Conservation (phyloP, 441 rosid species). For the Flueggea neowawraea region DNA sequence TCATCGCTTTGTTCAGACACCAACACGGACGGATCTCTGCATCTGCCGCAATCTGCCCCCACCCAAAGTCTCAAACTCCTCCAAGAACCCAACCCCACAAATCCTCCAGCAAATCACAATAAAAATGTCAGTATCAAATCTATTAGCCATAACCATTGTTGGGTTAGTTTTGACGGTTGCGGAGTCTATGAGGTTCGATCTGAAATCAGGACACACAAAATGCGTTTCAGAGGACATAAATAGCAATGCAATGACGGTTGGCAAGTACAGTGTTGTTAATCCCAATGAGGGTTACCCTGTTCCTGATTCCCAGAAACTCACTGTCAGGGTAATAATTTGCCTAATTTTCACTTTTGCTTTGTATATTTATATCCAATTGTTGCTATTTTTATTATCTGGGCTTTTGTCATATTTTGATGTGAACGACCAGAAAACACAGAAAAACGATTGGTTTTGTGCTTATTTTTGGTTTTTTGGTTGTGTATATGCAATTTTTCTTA, state of each 20-base stretch:
- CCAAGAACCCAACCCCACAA: neutral
- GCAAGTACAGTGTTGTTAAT: conserved; percentile 55
- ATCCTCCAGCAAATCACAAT: neutral
- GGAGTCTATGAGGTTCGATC: conserved; percentile 61
- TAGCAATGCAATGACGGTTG: conserved; percentile 54
- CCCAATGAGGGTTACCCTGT: conserved; percentile 44
- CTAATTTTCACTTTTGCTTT: no score
- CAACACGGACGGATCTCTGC: neutral
- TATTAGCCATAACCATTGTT: conserved; percentile 10
- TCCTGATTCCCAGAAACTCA: conserved; percentile 56
- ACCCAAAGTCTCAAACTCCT: neutral
- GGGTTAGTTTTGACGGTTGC: conserved; percentile 20
- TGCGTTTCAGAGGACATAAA: conserved; percentile 89
- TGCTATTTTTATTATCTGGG: neutral
- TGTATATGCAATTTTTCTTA: no score
- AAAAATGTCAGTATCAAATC: conserved; percentile 18
- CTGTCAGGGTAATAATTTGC: conserved; percentile 43
- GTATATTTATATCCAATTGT: no score
- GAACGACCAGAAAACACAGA: no score
- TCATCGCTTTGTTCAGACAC: no score
- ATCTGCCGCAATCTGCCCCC: no score
- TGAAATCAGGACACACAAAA: conserved; percentile 55
- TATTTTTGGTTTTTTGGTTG: no score
- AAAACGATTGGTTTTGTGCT: no score
- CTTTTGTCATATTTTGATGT: neutral